phyloP scores from a whole-genome alignment of 352 stramenopile genomes.

The Pythium rishiriense region DNA sequence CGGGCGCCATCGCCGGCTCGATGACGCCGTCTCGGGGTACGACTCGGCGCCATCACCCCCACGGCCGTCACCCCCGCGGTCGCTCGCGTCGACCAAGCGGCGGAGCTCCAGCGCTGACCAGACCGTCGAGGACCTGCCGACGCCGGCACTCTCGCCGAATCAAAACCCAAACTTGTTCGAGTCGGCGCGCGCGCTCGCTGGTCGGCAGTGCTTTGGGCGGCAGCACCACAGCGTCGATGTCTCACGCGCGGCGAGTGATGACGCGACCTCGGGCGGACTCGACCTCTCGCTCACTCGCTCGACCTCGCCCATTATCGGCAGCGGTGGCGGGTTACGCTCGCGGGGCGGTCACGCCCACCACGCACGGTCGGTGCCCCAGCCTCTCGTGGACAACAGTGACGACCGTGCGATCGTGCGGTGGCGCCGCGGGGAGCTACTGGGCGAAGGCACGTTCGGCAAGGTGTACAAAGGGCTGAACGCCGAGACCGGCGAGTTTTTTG shows the following conservation, averaged over 20 bases:
- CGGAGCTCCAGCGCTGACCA: slow-evolving; percentile 24
- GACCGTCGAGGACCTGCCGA: background rate
- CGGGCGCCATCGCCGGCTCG: slow-evolving; percentile 37
- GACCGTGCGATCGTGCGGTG: slow-evolving; percentile 72
- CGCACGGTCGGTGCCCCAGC: slow-evolving; percentile 7
- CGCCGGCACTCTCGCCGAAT: slow-evolving; percentile 1
- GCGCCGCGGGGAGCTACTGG: slow-evolving; percentile 94
- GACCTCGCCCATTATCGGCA: slow-evolving; percentile 48
- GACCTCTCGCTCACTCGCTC: slow-evolving; percentile 50
- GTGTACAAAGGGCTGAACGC: slow-evolving; percentile 96
- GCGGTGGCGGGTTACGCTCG: slow-evolving; percentile 10
- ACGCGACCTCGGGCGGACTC: background rate
- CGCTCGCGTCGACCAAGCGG: slow-evolving; percentile 15
- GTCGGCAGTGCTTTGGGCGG: slow-evolving; percentile 19
- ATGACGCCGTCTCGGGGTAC: slow-evolving; percentile 45
- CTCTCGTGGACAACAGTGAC: slow-evolving; percentile 18
- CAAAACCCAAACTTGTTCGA: slow-evolving; percentile 17
- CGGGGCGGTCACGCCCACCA: background rate
- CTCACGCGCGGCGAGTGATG: background rate
- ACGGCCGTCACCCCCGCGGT: slow-evolving; percentile 11
- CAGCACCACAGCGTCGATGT: slow-evolving; percentile 22
- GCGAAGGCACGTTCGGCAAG: slow-evolving; percentile 93
- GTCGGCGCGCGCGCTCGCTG: slow-evolving; percentile 24
- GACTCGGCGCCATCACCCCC: slow-evolving; percentile 22
- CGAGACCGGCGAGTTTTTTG: slow-evolving; percentile 89